Base-by-base conservation (phyloP, 2,329 filamentous ascomycete species). In the Phoma herbarum region DNA sequence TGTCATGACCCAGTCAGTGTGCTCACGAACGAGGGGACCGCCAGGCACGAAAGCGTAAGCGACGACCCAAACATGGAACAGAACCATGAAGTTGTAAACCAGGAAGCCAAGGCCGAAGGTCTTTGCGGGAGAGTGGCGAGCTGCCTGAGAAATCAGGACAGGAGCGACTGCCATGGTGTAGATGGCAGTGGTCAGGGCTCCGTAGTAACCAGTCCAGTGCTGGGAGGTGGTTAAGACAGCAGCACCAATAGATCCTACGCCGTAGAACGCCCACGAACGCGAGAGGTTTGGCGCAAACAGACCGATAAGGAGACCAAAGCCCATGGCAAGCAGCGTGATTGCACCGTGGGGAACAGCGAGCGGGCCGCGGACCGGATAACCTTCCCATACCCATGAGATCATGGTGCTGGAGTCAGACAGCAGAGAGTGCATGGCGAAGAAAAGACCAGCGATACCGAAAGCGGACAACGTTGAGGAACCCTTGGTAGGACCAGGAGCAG, bases 1-100 rank as follows among this genome's bases (percentile, higher is more conserved):
- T 6, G 87, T 85, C 92, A 98, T 96, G 71, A 99, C 85, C 91
- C 93, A 97, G 75, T 98, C 94, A 1, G 93, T 99, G 73, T 89
- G 93, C 77, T 99, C 95, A 43, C 95, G 89, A 42, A 99, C 91
- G 1, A 97, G 84, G 3, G 92, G 92, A 2, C 95, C 95, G 50
- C 95, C 95, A 2, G 95, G 95, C 3, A 99, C 95, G 68, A 99
- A 99, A 12, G 95, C 95, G 71, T 99, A 99, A 2, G 95, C 95
- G 11, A 99, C 95, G 33, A 97, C 91, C 95, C 95, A 99, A 54
- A 97, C 93, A 73, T 98, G 94, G 82, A 97, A 97, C n/a, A 99
- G 85, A 4, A 97, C 89, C 80, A 98, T 81, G 70, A 98, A 84
- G 78, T 98, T 97, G 82, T 98, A 99, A 47, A 96, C 77, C 51